Evolutionary conservation across 177 flowering plant genomes (phyloP), one percentile per base, ranked within the genome.

Genomic region (Vitis hybrid): DNA sequence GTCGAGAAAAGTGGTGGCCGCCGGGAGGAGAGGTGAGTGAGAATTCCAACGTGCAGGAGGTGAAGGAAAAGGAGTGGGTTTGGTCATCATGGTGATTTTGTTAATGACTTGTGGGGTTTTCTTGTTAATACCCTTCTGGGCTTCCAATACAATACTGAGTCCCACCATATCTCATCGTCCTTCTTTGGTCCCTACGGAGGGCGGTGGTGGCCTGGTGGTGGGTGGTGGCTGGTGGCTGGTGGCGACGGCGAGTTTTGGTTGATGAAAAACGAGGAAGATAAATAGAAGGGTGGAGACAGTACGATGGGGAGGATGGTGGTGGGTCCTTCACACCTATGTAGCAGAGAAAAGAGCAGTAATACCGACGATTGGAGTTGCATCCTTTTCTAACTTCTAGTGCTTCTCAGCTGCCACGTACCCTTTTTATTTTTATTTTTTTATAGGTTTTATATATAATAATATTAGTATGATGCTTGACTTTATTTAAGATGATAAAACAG

Each of bases 81-180:
- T 83, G 76, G 3, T 69, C 50, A 51, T 65, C 64, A 73, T 72
- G 67, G 75, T 78, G 52, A 74, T 59, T 73, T 82, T 85, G 79
- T 75, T 83, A 17, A 86, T 80, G 52, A 86, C 81, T 70, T 84
- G 85, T 55, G 86, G 78, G 23, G 18, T 54, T 32, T 73, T 68
- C 62, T 66, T 72, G 40, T 50, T 49, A 56, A 8, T 51, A 69
- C 57, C 73, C 66, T 70, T 82, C 21, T 83, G 81, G 32, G 69
- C 73, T 71, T 90, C 95, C 23, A 90, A 75, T 4, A 90, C 77
- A 52, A 90, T 71, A 54, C 92, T 85, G 61, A 90, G 78, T 3
- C 95, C 95, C 74, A 84, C 93, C 95, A 90, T 88, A 66, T 82
- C 77, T 81, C 83, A 65, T 62, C 14, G 3, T 65, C 45, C 10